Base-by-base conservation (phyloP, 371 early-diverging fungal genomes). In the Zychaea mexicana region DNA sequence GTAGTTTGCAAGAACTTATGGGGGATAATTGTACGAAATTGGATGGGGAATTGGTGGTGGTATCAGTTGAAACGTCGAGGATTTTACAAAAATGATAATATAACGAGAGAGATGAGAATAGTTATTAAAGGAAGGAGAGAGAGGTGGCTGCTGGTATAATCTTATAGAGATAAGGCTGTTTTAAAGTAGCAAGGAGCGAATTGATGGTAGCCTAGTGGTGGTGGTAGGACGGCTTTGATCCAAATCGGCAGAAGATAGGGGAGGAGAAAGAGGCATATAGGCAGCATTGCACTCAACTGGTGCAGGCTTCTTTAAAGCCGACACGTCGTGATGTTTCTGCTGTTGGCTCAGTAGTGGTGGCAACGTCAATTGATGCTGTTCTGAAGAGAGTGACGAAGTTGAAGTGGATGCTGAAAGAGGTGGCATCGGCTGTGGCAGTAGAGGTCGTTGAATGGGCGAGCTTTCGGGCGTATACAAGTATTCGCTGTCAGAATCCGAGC, bases 111-210 rank as follows among this genome's bases (percentile, higher is more conserved):
- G n/a, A n/a, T n/a, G n/a, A n/a, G n/a, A n/a, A n/a, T n/a, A n/a
- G n/a, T n/a, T n/a, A 52, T n/a, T 5, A 52, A 22, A 17, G 3
- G 12, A n/a, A 28, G 17, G 8, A 17, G 26, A 30, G 53, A 53
- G 19, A 24, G 30, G 53, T 28, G 19, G 30, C 26, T 53, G 15
- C 27, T 28, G 19, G 17, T 53, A 17, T 3, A 24, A 13, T 26
- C 2, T n/a, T 15, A 17, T 4, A 30, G 17, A 4, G 4, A 27
- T 30, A 36, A 39, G n/a, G n/a, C n/a, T n/a, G 26, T 32, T 30
- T 21, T 52, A 49, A 33, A 62, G 60, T 15, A 67, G 54, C 31
- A 67, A 58, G 22, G 67, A 67, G 28, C 62, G 67, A 30, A 67
- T 67, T 31, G 67, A 52, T 22, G 67, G 67, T n/a, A 67, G 39